Base-by-base conservation (phyloP, 1,284 basidiomycete species). In the Rhodotorula sp. region DNA sequence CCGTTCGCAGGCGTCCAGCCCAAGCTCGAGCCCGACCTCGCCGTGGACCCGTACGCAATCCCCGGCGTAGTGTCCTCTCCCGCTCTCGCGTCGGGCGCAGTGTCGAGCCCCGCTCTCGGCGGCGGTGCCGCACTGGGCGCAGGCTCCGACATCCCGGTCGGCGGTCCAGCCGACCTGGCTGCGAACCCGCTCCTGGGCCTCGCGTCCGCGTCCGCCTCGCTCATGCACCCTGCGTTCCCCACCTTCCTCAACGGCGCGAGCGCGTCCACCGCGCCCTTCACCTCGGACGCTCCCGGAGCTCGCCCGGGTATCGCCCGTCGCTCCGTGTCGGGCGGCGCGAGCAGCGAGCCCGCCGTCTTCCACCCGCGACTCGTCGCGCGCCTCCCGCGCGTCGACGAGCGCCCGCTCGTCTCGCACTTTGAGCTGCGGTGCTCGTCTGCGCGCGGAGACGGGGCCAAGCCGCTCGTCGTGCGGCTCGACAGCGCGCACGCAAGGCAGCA, bases 401-500 rank as follows among this genome's bases (percentile, higher is more conserved):
- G 19, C 9, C 53, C 62, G 7, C 49, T 46, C 55, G 46, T 71
- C 23, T n/a, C 60, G 21, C 55, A 56, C 53, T 59, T 72, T 59
- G 62, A 54, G 41, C 44, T 63, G 25, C 44, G 52, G 17, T 52
- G 41, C 23, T 49, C 60, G 23, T 63, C 44, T 34, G 34, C 34
- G 34, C 34, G 34, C 34, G 34, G 3, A 34, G 34, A 34, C 34
- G 34, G 34, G 34, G 34, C 48, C 56, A 27, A 27, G 45, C 55
- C 46, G 44, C 54, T 42, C 48, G 23, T 23, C 60, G 13, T 23
- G 53, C 59, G 34, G 8, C 58, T 68, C 66, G 60, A 61, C 64
- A 70, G 63, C 61, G 13, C 60, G 3, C 23, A 17, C 4, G 50
- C 63, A n/a, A 49, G 55, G 14, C 68, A 70, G 21, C 68, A 70